phyloP scores from a whole-genome alignment of 2,329 filamentous ascomycete species.

The Venturia effusa region DNA sequence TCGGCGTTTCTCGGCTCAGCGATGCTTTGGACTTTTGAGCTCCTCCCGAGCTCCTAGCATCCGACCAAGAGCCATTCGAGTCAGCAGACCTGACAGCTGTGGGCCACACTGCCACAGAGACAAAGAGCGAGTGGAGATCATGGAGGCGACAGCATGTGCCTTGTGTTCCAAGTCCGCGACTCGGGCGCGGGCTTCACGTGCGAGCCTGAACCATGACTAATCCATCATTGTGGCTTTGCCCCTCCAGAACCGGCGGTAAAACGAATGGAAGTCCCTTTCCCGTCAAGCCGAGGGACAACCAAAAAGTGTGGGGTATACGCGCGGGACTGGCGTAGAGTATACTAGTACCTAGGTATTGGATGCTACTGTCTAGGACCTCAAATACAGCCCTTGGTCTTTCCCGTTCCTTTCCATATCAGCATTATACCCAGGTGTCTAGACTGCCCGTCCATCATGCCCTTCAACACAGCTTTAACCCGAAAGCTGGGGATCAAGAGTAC shows the following conservation, averaged over 20 bases:
- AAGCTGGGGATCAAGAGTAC: slow-evolving; percentile 45
- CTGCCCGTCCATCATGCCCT: slow-evolving; percentile 39
- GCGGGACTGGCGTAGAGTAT: background rate
- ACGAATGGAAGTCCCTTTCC: background rate
- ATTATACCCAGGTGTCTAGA: background rate
- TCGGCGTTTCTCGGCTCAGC: background rate
- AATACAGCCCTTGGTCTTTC: background rate
- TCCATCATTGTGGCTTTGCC: background rate
- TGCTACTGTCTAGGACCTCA: background rate
- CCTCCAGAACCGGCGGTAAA: background rate
- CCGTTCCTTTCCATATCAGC: background rate
- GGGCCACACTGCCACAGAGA: background rate
- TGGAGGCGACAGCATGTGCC: no score
- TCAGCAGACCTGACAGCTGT: background rate
- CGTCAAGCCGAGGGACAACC: background rate
- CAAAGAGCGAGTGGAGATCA: no score
- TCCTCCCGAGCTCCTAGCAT: background rate
- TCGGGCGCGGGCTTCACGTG: background rate
- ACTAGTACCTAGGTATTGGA: no score
- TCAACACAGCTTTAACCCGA: slow-evolving; percentile 53
- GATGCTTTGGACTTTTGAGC: background rate
- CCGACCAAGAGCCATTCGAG: background rate
- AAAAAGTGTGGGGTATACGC: slow-evolving; percentile 1
- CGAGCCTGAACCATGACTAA: background rate
- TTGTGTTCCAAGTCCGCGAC: no score